Evolutionary conservation across 2,329 filamentous ascomycete species (phyloP).

Genomic region (Fusarium begoniae): DNA sequence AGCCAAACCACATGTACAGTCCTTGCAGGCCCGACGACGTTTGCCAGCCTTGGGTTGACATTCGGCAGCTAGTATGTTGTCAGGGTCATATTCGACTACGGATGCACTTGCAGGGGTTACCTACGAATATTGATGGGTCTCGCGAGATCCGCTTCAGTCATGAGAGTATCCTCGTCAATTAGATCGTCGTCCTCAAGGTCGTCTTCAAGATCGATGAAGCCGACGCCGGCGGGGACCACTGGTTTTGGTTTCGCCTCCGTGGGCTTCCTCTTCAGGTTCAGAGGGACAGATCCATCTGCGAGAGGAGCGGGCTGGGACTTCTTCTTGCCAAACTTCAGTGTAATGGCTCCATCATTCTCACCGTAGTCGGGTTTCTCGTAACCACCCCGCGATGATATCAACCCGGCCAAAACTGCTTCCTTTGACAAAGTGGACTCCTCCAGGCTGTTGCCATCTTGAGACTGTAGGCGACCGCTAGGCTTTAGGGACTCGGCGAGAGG

Average conservation of each 20-base stretch:
- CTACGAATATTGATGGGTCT: constrained; percentile 82
- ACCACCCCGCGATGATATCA: constrained; percentile 70
- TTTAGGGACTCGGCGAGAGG: constrained; percentile 76
- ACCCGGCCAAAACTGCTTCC: constrained; percentile 86
- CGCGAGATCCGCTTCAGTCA: constrained; percentile 85
- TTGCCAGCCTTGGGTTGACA: constrained; percentile 89
- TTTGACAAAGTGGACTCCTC: constrained; percentile 52
- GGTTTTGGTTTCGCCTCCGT: constrained; percentile 52
- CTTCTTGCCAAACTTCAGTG: constrained; percentile 55
- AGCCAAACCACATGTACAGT: constrained; percentile 94
- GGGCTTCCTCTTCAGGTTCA: constrained; percentile 56
- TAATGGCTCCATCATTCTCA: constrained; percentile 66
- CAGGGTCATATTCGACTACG: constrained; percentile 3
- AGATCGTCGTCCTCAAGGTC: constrained; percentile 80
- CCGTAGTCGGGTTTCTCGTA: constrained; percentile 78
- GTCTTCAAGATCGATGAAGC: constrained; percentile 74
- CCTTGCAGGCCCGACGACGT: constrained; percentile 93
- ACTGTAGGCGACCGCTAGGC: constrained; percentile 71
- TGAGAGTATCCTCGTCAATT: constrained; percentile 88
- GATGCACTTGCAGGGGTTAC: constrained; percentile 49
- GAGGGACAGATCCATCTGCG: constrained; percentile 39
- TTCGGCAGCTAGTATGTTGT: constrained; percentile 69
- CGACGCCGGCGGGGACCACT: constrained; percentile 65
- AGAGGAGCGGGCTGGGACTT: constrained; percentile 37
- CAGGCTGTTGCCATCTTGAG: constrained; percentile 74